A percentile compares a stretch with the other conserved stretches of the same genome.
Evolutionary conservation across 2,329 filamentous ascomycete genomes (phyloP).

Genomic region (Pseudopithomyces chartarum): DNA sequence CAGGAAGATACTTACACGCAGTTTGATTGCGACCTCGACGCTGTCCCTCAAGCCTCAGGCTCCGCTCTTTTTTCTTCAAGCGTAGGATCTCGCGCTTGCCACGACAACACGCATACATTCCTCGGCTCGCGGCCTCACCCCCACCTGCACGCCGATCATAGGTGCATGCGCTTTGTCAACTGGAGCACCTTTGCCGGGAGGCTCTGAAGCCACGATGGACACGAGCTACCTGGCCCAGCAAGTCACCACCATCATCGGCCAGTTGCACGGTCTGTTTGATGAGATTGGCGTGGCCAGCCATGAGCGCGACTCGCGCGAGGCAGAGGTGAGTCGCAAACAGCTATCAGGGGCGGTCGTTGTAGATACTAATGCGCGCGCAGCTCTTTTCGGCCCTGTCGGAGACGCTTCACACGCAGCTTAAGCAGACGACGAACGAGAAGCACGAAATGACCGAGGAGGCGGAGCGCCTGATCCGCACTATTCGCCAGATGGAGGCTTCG

Average conservation of each 20-base stretch:
- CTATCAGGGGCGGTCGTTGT: neutral
- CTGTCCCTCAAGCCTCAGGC: slow-evolving; percentile 2
- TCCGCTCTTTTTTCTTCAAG: slow-evolving; percentile 7
- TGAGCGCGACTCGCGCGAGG: slow-evolving; percentile 87
- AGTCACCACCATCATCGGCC: slow-evolving; percentile 90
- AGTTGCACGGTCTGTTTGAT: slow-evolving; percentile 93
- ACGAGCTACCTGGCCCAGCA: slow-evolving; percentile 92
- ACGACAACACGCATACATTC: slow-evolving; percentile 21
- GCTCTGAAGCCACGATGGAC: slow-evolving; percentile 67
- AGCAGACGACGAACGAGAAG: slow-evolving; percentile 84
- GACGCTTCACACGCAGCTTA: slow-evolving; percentile 87
- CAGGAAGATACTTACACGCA: neutral
- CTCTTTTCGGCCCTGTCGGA: slow-evolving; percentile 91
- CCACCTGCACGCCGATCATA: slow-evolving; percentile 27
- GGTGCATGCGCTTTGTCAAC: slow-evolving; percentile 41
- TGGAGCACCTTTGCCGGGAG: slow-evolving; percentile 33
- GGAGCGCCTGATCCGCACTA: slow-evolving; percentile 79
- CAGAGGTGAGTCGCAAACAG: slow-evolving; percentile 69
- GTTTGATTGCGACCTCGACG: slow-evolving; percentile 8
- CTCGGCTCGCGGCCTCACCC: slow-evolving; percentile 25
- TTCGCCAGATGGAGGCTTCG: slow-evolving; percentile 91
- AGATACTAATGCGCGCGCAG: slow-evolving; percentile 52
- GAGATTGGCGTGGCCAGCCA: slow-evolving; percentile 95
- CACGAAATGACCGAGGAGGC: slow-evolving; percentile 89
- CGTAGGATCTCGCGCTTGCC: slow-evolving; percentile 8